phyloP scores from a whole-genome alignment of 2,329 filamentous ascomycete genomes.

The Fusarium sp. region DNA sequence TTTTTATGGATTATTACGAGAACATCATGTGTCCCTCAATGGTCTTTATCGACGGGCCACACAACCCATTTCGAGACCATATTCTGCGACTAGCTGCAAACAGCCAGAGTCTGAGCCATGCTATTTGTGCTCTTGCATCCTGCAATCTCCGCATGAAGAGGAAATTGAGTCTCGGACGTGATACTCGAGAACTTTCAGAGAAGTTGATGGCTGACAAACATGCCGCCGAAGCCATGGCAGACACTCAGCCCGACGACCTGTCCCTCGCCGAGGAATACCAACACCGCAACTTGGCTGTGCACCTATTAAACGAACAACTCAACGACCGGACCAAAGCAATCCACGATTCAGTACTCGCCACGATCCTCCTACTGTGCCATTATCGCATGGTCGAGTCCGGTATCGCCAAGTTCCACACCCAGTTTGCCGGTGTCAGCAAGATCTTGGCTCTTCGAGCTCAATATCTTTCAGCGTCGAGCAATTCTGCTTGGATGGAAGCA shows the following conservation, averaged over 20 bases:
- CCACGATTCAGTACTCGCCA: constrained; percentile 89
- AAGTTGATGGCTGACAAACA: constrained; percentile 61
- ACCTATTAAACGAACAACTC: constrained; percentile 85
- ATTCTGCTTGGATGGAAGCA: constrained; percentile 90
- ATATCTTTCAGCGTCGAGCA: constrained; percentile 63
- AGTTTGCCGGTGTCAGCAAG: constrained; percentile 93
- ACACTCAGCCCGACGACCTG: constrained; percentile 69
- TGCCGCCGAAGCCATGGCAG: constrained; percentile 58
- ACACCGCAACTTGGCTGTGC: constrained; percentile 82
- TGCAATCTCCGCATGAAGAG: constrained; percentile 92
- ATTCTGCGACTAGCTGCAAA: constrained; percentile 81
- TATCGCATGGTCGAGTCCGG: constrained; percentile 95
- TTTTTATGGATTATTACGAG: constrained; percentile 93
- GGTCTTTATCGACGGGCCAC: constrained; percentile 87
- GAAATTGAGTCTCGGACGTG: constrained; percentile 71
- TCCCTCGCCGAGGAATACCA: constrained; percentile 84
- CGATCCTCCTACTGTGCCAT: constrained; percentile 87
- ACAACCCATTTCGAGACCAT: constrained; percentile 87
- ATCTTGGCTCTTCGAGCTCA: constrained; percentile 79
- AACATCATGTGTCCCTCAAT: constrained; percentile 92
- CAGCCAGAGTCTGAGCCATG: constrained; percentile 89
- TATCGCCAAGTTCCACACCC: constrained; percentile 91
- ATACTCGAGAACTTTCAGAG: constrained; percentile 63
- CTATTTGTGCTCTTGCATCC: constrained; percentile 87
- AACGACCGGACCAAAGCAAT: constrained; percentile 79